phyloP scores from a whole-genome alignment of 192 early-diverging fungal species.

The Coemansia sp. region DNA sequence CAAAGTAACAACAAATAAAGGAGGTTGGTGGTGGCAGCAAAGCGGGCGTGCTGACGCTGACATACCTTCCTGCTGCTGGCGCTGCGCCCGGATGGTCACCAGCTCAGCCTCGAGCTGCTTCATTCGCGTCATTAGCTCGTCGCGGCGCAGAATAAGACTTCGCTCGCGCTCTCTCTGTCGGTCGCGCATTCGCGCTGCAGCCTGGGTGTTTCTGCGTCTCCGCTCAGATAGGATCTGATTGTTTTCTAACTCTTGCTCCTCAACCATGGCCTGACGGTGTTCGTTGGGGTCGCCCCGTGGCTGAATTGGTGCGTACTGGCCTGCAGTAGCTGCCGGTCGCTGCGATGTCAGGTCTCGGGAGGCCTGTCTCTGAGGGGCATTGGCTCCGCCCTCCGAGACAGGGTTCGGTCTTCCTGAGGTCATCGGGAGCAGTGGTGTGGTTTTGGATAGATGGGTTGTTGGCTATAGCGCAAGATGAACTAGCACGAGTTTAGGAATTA shows the following conservation, averaged over 20 bases:
- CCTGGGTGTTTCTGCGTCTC: conserved; percentile 40
- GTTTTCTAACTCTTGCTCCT: conserved; percentile 39
- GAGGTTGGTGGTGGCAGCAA: not conserved
- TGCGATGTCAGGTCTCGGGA: conserved; percentile 5
- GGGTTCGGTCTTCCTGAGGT: not conserved
- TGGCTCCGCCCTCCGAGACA: not conserved
- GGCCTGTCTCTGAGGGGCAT: not conserved
- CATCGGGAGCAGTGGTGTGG: not conserved
- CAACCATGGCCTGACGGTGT: conserved; percentile 51
- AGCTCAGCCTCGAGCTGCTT: conserved; percentile 39
- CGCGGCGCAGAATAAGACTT: conserved; percentile 22
- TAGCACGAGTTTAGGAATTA: not conserved
- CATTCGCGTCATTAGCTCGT: conserved; percentile 29
- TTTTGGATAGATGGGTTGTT: not conserved
- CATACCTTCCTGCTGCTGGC: conserved; percentile 44
- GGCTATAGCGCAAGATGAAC: not conserved
- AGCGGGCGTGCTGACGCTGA: not conserved
- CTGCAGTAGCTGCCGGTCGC: not conserved
- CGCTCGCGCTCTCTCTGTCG: conserved; percentile 45
- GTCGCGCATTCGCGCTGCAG: conserved; percentile 53
- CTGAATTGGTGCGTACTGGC: conserved; percentile 35
- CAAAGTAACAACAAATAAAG: not conserved
- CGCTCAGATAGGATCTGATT: conserved; percentile 26
- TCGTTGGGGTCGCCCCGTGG: conserved; percentile 49
- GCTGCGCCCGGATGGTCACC: conserved; percentile 28